Conservation (phyloP, 768 basidiomycete species). For the Suillus occidentalis region DNA sequence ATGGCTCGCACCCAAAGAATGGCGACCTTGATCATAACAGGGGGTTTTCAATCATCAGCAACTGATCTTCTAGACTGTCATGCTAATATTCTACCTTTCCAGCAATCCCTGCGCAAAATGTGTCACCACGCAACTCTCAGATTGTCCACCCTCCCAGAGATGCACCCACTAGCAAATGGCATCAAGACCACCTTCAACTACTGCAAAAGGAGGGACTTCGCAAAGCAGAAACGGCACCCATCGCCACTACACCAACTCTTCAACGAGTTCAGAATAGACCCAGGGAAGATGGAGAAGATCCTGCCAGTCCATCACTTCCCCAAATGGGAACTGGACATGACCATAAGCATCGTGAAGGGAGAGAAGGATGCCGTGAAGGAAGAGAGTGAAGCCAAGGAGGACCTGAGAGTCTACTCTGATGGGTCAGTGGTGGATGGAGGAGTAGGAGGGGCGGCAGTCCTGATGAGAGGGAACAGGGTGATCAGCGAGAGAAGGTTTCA, state of each 20-base stretch:
- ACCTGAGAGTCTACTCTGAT: no score
- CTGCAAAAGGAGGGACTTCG: rapidly evolving
- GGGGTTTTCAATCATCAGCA: no score
- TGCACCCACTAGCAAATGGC: background rate
- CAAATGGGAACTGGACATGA: background rate
- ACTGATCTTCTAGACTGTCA: background rate
- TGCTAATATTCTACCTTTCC: background rate
- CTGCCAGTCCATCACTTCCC: background rate
- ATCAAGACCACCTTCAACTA: background rate
- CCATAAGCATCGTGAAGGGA: no score
- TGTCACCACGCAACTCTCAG: background rate
- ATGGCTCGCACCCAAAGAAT: background rate
- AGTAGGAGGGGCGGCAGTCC: no score
- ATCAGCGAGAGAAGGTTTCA: no score
- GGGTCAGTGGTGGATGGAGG: no score
- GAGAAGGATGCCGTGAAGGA: no score
- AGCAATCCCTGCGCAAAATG: background rate
- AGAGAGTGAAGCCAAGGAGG: no score
- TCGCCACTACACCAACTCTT: background rate
- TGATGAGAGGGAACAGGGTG: no score
- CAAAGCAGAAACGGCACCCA: background rate
- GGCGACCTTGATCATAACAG: background rate
- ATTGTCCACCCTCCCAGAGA: background rate
- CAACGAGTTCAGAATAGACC: background rate
- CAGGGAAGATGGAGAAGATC: background rate